These are phyloP conservation scores for Vitis hybrid DNA, from an alignment of 177 flowering plant species.

Conservation along the genomic window DNA sequence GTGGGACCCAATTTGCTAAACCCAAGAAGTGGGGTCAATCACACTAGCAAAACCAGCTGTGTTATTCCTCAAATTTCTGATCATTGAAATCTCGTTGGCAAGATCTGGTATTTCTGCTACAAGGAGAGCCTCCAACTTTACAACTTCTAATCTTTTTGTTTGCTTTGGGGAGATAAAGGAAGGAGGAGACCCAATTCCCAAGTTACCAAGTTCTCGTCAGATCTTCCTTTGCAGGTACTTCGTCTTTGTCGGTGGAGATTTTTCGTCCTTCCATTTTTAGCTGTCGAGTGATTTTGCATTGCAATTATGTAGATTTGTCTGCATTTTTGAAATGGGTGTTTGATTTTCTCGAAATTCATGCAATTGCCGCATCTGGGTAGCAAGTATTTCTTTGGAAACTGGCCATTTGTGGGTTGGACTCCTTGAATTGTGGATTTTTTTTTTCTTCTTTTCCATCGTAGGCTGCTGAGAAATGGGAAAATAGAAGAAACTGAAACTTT, in stretches of 20 bases:
- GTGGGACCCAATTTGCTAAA: conserved; percentile 4
- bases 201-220: too few species aligned
- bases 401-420: not conserved
- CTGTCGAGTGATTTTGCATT: not conserved
- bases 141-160: not conserved
- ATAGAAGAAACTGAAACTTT: not conserved
- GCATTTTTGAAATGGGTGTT: not conserved
- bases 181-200: too few species aligned
- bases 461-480: not conserved
- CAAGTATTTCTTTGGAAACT: not conserved
- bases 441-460: not conserved
- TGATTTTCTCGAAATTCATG: conserved; percentile 1
- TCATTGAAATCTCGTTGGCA: too few species aligned
- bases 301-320: too few species aligned
- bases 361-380: conserved; percentile 9
- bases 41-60: conserved; percentile 14
- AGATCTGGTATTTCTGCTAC: conserved; percentile 14
- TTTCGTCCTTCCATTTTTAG: too few species aligned
- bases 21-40: conserved; percentile 15
- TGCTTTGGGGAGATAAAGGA: not conserved
- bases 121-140: too few species aligned
- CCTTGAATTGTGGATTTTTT: not conserved
- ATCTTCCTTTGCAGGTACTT: too few species aligned
- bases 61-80: too few species aligned
- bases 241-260: too few species aligned